Evolutionary conservation across 495 filamentous ascomycete genomes (phyloP).

Genomic region (Neurospora sp.): DNA sequence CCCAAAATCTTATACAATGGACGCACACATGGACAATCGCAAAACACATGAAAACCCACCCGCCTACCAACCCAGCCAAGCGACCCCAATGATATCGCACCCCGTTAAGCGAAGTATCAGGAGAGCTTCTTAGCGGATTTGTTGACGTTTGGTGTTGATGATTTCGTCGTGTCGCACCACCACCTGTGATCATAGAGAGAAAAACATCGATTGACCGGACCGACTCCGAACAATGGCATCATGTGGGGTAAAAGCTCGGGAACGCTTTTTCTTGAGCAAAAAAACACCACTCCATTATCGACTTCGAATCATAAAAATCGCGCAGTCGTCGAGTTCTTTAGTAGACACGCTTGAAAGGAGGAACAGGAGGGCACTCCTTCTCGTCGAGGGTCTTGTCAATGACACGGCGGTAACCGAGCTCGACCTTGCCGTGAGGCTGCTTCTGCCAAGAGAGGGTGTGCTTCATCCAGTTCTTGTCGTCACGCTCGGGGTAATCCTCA

Average conservation of each 20-base stretch:
- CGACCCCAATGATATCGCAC: neutral
- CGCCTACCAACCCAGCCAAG: neutral
- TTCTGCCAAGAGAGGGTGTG: conserved; percentile 93
- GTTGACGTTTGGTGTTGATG: neutral
- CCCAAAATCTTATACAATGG: neutral
- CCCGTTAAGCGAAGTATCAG: neutral
- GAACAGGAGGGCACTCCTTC: conserved; percentile 79
- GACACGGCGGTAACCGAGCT: conserved; percentile 70
- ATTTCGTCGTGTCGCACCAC: neutral
- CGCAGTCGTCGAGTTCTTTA: conserved; percentile 27
- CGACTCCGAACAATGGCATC: neutral
- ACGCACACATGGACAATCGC: neutral
- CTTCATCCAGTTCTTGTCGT: conserved; percentile 97
- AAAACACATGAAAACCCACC: neutral
- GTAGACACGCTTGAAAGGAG: conserved; percentile 80
- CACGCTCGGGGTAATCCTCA: conserved; percentile 89
- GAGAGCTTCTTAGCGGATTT: neutral
- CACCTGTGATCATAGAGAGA: neutral
- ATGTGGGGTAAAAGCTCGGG: neutral
- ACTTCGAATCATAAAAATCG: neutral
- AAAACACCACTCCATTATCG: neutral
- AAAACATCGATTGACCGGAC: neutral
- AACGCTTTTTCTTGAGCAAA: neutral
- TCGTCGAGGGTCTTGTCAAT: conserved; percentile 73
- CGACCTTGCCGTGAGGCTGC: conserved; percentile 68